A percentile compares a stretch with the other conserved stretches of the same genome.
Conservation (phyloP, 352 stramenopile genomes). For the Pythium oligandrum region DNA sequence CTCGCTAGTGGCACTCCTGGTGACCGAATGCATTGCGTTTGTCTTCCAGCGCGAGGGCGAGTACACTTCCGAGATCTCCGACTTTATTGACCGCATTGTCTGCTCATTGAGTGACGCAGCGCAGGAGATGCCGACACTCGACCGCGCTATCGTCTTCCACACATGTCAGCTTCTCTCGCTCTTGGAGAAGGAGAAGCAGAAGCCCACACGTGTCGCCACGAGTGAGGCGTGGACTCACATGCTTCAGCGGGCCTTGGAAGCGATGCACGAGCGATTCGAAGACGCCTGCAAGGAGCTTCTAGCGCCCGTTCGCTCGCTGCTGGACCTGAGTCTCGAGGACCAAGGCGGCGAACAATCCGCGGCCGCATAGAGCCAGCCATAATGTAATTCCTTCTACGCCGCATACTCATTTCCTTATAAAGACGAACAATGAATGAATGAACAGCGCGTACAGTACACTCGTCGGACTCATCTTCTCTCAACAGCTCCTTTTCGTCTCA, state of each 20-base stretch:
- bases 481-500: too few species aligned
- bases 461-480: too few species aligned
- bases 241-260: slow-evolving; percentile 35
- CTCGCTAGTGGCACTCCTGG: slow-evolving; percentile 48
- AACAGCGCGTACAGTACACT: too few species aligned
- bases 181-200: slow-evolving; percentile 33
- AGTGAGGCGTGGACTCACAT: slow-evolving; percentile 34
- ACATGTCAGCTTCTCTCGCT: slow-evolving; percentile 48
- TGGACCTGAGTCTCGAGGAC: slow-evolving; percentile 2
- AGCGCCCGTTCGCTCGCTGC: slow-evolving; percentile 19
- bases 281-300: slow-evolving; percentile 54
- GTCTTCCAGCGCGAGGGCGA: slow-evolving; percentile 38
- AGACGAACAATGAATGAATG: too few species aligned
- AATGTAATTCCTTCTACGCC: too few species aligned
- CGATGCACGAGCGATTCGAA: slow-evolving; percentile 25
- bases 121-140: slow-evolving; percentile 42
- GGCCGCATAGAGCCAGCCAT: not conserved
- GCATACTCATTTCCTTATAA: too few species aligned
- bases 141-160: slow-evolving; percentile 66
- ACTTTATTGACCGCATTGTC: slow-evolving; percentile 48
- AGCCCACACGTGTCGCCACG: slow-evolving; percentile 20
- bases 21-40: slow-evolving; percentile 61
- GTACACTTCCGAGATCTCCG: slow-evolving; percentile 9
- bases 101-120: slow-evolving; percentile 42
- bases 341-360: not conserved